These are phyloP conservation scores for Entoloma clypeatum DNA, from an alignment of 1,284 basidiomycete species.

Conservation along the genomic window DNA sequence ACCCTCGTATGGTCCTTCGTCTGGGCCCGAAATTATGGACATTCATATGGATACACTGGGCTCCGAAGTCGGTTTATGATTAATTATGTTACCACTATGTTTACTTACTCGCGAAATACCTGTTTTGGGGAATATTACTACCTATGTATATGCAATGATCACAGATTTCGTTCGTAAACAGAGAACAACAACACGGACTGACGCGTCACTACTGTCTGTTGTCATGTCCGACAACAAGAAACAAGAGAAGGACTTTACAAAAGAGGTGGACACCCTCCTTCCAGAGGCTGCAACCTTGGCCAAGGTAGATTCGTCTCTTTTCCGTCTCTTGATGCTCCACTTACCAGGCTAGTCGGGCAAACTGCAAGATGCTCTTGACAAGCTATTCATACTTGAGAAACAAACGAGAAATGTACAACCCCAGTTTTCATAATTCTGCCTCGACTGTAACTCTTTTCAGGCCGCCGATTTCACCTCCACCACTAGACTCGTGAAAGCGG, in stretches of 20 bases:
- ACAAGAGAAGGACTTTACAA: constrained; percentile 73
- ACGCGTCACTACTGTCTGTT: constrained; percentile 79
- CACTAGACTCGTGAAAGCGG: constrained; percentile 76
- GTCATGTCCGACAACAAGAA: constrained; percentile 76
- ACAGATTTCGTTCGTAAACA: constrained; percentile 30
- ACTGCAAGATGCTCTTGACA: constrained; percentile 85
- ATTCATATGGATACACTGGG: constrained; percentile 33
- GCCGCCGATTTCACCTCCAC: constrained; percentile 93
- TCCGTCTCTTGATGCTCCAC: constrained; percentile 6
- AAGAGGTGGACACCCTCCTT: constrained; percentile 63
- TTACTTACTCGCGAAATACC: constrained; percentile 38
- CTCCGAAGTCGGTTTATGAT: constrained; percentile 44
- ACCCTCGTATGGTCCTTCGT: constrained; percentile 10
- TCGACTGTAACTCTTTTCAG: constrained; percentile 37
- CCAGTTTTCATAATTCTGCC: background rate
- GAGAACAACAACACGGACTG: constrained; percentile 41
- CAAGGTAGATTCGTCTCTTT: constrained; percentile 40
- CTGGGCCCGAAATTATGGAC: constrained; percentile 17
- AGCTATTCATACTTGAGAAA: constrained; percentile 88
- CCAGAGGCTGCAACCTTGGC: constrained; percentile 52
- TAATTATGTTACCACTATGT: constrained; percentile 29
- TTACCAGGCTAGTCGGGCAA: constrained; percentile 61
- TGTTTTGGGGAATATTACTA: too few relatives aligned
- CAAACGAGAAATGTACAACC: constrained; percentile 87
- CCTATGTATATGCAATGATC: too few relatives aligned